phyloP scores from a whole-genome alignment of 139 green algal species.

The Zygnema cylindricum region DNA sequence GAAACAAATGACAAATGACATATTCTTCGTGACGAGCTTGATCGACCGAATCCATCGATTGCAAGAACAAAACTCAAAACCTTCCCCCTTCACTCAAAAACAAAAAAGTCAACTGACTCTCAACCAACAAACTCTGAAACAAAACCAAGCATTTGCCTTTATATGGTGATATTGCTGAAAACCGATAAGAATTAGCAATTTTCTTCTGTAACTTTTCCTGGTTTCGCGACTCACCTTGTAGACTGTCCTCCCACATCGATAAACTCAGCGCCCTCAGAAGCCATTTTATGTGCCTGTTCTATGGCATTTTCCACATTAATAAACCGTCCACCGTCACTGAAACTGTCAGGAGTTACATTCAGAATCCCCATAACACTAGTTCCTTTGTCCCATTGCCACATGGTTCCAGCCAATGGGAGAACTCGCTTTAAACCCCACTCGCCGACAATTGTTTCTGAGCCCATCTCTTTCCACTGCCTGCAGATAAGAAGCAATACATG shows the following conservation, averaged over 20 bases:
- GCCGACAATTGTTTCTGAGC: conserved; percentile 57
- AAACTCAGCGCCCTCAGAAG: conserved; percentile 81
- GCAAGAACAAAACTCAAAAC: too few species aligned
- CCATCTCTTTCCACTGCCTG: conserved; percentile 55
- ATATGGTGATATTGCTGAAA: too few species aligned
- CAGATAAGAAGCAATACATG: too few species aligned
- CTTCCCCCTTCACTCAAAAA: too few species aligned
- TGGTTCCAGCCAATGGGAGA: conserved; percentile 54
- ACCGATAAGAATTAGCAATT: too few species aligned
- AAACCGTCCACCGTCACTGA: conserved; percentile 83
- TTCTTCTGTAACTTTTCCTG: background rate
- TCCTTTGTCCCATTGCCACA: conserved; percentile 62
- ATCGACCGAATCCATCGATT: too few species aligned
- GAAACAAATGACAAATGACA: too few species aligned
- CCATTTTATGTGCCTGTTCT: conserved; percentile 72
- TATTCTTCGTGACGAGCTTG: too few species aligned
- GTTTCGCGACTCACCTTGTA: conserved; percentile 89
- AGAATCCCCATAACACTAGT: conserved; percentile 90
- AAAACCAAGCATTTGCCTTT: too few species aligned
- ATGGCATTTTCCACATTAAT: conserved; percentile 60
- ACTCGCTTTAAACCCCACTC: conserved; percentile 63
- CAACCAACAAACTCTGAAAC: too few species aligned
- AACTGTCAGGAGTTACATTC: conserved; percentile 97
- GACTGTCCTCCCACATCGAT: conserved; percentile 95
- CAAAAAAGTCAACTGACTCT: too few species aligned